Evolutionary conservation across 1,284 basidiomycete genomes (phyloP), one percentile per base, ranked within the genome.

Genomic region (Ceratobasidium sp.): DNA sequence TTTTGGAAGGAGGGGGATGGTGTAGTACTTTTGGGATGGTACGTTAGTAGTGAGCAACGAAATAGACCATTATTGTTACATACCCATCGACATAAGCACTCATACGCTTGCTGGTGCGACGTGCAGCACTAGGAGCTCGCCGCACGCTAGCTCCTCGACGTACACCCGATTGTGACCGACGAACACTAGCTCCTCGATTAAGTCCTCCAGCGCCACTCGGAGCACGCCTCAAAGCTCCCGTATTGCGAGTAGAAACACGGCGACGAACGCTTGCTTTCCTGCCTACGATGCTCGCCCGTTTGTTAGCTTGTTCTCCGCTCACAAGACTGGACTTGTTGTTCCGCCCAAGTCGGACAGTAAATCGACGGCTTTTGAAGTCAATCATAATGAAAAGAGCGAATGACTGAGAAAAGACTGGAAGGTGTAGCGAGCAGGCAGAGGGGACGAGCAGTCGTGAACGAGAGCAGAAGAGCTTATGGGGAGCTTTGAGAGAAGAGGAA

Each of bases 301-400:
- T 64, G n/a, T 28, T 61, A 4, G 53, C 46, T 13, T 10, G 61
- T 40, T 76, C 71, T 42, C 71, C 55, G 40, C 40, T 72, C 58
- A 26, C 55, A 6, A 60, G 55, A 40, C 49, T 23, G 33, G 67
- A 69, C 58, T 75, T 75, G 46, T 60, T 63, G n/a, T 15, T 44
- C 49, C 73, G 61, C 20, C 73, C 73, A 15, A 76, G 61, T 40
- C 73, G 73, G 53, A 76, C 63, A 20, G 73, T 76, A n/a, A 76
- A 76, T 3, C 73, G 73, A 44, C 73, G 73, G 13, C 23, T 67
- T 20, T 46, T n/a, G 56, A 76, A 66, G 23, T 76, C 73, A 28
- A 76, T 46, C 73, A 76, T 76, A 7, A 28, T 42, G 49, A n/a
- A 75, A 75, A 39, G 49, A 69, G n/a, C 64, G 33, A n/a, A 28